Conservation (phyloP, 1,284 basidiomycete species). For the Tetrapyrgos nigripes region DNA sequence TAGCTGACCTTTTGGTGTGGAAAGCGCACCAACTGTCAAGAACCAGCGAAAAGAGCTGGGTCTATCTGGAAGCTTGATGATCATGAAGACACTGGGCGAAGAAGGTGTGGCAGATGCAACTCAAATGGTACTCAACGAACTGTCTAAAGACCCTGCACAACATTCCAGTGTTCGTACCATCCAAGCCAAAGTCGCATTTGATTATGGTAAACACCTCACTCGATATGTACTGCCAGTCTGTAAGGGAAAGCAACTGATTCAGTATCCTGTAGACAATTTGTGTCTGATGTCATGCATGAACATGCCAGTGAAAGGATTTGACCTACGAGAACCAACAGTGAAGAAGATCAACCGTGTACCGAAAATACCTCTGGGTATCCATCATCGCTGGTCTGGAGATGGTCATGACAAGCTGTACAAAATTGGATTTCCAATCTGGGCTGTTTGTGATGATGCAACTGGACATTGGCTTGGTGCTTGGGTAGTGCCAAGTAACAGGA, state of each 20-base stretch:
- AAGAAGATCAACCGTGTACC: conserved; percentile 25
- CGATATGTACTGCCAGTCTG: conserved; percentile 15
- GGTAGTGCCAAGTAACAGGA: conserved; percentile 41
- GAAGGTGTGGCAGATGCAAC: conserved; percentile 8
- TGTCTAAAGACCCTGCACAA: conserved; percentile 24
- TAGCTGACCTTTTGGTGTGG: neutral
- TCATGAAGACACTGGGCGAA: conserved; percentile 6
- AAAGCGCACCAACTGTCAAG: conserved; percentile 21
- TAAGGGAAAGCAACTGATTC: neutral
- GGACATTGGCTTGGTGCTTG: conserved; percentile 37
- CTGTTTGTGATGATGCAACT: conserved; percentile 35
- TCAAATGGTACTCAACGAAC: conserved; percentile 24
- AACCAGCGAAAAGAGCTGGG: conserved; percentile 18
- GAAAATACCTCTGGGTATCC: conserved; percentile 32
- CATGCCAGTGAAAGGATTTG: conserved; percentile 34
- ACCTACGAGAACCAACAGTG: conserved; percentile 21
- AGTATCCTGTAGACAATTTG: neutral
- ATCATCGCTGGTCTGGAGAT: conserved; percentile 28
- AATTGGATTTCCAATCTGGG: conserved; percentile 44
- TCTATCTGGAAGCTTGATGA: conserved; percentile 17
- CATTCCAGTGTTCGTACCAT: conserved; percentile 17
- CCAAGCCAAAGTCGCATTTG: conserved; percentile 4
- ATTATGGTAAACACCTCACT: conserved; percentile 20
- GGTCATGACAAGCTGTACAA: conserved; percentile 4
- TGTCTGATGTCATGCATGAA: conserved; percentile 21